Percentiles rank a stretch among this genome's conserved stretches.
phyloP scores from a whole-genome alignment of 176 grass and related monocot genomes.

The Eremochloa ophiuroides region DNA sequence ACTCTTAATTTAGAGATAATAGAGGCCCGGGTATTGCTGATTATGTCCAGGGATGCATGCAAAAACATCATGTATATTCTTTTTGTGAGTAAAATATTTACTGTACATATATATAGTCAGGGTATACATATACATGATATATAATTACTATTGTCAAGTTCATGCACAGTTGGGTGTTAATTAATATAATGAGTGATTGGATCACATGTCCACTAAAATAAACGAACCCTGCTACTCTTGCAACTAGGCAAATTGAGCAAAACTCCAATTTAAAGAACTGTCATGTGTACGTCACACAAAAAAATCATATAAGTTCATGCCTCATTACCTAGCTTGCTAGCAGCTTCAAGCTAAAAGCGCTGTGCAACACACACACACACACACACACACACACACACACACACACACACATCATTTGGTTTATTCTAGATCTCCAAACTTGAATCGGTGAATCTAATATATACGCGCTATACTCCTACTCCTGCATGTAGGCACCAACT shows the following conservation, averaged over 20 bases:
- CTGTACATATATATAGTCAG: too few species aligned
- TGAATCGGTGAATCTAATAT: not conserved
- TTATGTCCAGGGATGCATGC: not conserved
- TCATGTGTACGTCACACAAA: not conserved
- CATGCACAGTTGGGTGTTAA: too few species aligned
- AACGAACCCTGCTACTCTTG: not conserved
- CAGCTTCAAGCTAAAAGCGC: not conserved
- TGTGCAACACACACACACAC: too few species aligned
- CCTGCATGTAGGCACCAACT: not conserved
- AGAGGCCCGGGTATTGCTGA: not conserved
- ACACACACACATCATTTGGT: not conserved
- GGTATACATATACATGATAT: too few species aligned
- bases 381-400: too few species aligned
- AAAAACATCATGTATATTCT: not conserved
- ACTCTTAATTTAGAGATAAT: not conserved
- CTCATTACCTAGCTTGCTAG: not conserved
- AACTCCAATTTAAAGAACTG: not conserved
- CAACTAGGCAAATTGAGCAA: not conserved
- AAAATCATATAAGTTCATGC: not conserved
- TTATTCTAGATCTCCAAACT: not conserved
- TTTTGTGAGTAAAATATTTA: not conserved
- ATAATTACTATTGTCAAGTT: not conserved
- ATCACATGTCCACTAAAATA: not conserved
- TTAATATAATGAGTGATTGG: not conserved
- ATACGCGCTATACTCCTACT: not conserved